Base-by-base conservation (phyloP, 768 basidiomycete genomes). In the Tylopilus subfusipes region DNA sequence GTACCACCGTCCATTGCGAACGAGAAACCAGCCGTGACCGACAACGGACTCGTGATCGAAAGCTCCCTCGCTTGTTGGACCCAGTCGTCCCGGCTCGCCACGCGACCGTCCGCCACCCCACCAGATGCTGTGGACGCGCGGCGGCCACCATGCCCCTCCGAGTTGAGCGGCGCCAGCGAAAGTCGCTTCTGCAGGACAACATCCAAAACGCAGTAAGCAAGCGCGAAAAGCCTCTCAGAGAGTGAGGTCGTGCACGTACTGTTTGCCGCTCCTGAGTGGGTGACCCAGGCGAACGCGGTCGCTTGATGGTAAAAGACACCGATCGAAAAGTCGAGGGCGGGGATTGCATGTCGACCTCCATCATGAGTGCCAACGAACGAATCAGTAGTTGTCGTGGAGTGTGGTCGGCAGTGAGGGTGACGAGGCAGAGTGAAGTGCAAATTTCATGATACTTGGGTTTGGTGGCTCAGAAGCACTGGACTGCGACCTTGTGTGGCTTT, bases 21-120 rank as follows among this genome's bases (percentile, higher is more conserved):
- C 33, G 53, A 53, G 19, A 55, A 60, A 13, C 57, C 66, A 6
- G 57, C 43, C 29, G 58, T 43, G 52, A 65, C 55, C 6, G 61
- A 47, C 24, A 66, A 40, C 14, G 66, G 66, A 27, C 66, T 68
- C 42, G 61, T 14, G 36, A 90, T 85, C n/a, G 79, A 77, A 56
- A 90, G 76, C 44, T 79, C 84, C 50, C 81, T 78, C 5, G 89
- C 80, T 63, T 84, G 86, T 54, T 76, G 75, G 12, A 90, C 88
- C 89, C 87, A 91, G 63, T 90, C 88, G 54, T 89, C 88, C 10
- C 81, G 78, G 18, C 72, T 68, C 39, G 76, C 72, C 25, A 76
- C 68, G 60, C 77, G 60, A 16, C 64, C 40, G 22, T 36, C 56
- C 52, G 52, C 34, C 48, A 48, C 55, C 48, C 59, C 60, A 44